Conservation (phyloP, 257 asterid genomes). For the Schizonepeta tenuifolia region DNA sequence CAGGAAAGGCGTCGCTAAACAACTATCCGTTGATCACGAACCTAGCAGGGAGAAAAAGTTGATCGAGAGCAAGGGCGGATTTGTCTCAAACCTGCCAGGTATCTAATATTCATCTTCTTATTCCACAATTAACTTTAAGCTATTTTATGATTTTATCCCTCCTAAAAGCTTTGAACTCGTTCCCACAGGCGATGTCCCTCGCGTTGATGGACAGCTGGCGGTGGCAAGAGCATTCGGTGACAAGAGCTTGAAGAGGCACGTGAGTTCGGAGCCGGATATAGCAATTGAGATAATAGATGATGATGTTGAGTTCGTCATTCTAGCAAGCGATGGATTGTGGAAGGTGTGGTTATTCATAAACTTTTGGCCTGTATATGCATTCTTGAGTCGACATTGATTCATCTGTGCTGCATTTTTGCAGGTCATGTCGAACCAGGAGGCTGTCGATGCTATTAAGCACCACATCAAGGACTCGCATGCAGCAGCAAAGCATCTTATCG, state of each 20-base stretch:
- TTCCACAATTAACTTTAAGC: background rate
- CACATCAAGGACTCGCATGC: constrained; percentile 62
- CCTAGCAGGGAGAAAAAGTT: constrained; percentile 72
- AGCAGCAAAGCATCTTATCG: constrained; percentile 74
- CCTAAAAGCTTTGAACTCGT: background rate
- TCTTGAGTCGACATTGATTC: background rate
- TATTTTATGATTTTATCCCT: background rate
- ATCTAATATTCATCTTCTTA: background rate
- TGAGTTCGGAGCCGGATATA: constrained; percentile 84
- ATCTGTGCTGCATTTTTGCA: constrained; percentile 1
- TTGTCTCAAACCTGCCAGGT: constrained; percentile 92
- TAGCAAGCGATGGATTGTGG: constrained; percentile 97
- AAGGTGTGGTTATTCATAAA: constrained; percentile 48
- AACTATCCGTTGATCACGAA: constrained; percentile 90
- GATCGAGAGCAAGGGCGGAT: constrained; percentile 95
- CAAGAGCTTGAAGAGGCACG: constrained; percentile 85
- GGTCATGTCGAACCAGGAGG: constrained; percentile 95
- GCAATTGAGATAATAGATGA: constrained; percentile 59
- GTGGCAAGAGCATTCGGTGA: constrained; percentile 98
- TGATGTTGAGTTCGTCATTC: constrained; percentile 67
- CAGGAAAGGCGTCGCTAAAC: constrained; percentile 68
- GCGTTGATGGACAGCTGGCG: constrained; percentile 94
- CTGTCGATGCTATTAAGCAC: constrained; percentile 64
- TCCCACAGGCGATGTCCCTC: constrained; percentile 80
- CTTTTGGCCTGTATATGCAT: background rate